These are phyloP conservation scores for Cicer arietinum DNA, from an alignment of 306 rosid species.

Conservation along the genomic window DNA sequence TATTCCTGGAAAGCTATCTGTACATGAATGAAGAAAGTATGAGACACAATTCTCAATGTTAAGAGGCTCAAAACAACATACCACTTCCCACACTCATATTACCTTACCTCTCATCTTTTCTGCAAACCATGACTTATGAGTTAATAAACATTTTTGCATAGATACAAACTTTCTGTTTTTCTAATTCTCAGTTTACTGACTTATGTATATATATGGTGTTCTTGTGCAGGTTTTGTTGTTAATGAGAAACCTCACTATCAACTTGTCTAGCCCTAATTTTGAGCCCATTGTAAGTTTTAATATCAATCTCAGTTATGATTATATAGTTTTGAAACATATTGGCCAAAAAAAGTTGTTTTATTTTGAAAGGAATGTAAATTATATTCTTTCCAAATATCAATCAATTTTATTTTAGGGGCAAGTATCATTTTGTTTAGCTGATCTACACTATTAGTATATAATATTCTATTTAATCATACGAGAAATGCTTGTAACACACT, in stretches of 20 bases:
- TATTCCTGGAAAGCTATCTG: not conserved
- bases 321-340: conserved; percentile 13
- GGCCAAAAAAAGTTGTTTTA: not conserved
- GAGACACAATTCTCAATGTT: conserved; percentile 14
- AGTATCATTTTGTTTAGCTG: conserved; percentile 30
- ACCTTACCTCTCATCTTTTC: not conserved
- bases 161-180: not conserved
- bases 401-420: conserved; percentile 11
- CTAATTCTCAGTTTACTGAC: conserved; percentile 21
- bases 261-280: conserved; percentile 75
- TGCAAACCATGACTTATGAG: conserved; percentile 4
- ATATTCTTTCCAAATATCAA: conserved; percentile 8
- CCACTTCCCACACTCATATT: conserved; percentile 23
- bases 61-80: conserved; percentile 27
- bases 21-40: conserved; percentile 19
- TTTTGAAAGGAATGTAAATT: not conserved
- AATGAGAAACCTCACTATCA: conserved; percentile 84
- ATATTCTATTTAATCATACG: conserved; percentile 7
- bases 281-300: conserved; percentile 70
- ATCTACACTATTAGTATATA: conserved; percentile 5
- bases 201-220: conserved; percentile 33
- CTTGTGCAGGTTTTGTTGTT: conserved; percentile 81
- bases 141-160: not conserved
- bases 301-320: not conserved
- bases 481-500: no score